Conservation (phyloP, 108 stramenopile species). For the Skeletonema menzelii region DNA sequence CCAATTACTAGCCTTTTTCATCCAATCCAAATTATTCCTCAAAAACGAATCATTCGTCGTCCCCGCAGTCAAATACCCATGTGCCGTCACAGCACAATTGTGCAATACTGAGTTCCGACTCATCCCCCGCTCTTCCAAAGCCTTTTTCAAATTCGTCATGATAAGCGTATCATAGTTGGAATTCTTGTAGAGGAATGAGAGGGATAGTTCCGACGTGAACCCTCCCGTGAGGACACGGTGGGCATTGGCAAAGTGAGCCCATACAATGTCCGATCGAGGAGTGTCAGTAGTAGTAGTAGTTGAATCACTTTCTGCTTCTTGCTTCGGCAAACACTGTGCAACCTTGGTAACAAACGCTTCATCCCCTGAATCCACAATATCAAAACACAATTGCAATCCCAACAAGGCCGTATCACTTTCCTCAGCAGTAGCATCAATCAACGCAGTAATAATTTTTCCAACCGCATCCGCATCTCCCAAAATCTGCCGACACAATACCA, state of each 20-base stretch:
- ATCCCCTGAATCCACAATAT: constrained; percentile 92
- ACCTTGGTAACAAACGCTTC: constrained; percentile 88
- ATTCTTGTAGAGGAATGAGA: constrained; percentile 90
- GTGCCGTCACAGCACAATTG: constrained; percentile 92
- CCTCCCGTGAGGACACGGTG: constrained; percentile 75
- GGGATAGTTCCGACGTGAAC: constrained; percentile 82
- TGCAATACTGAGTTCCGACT: constrained; percentile 90
- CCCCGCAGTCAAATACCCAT: constrained; percentile 93
- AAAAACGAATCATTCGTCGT: constrained; percentile 97
- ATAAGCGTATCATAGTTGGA: constrained; percentile 80
- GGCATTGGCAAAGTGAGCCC: constrained; percentile 39
- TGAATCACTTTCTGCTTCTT: neutral
- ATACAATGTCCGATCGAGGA: neutral
- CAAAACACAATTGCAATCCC: constrained; percentile 96
- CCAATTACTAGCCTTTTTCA: constrained; percentile 99
- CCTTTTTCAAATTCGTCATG: constrained; percentile 89
- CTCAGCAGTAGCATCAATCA: constrained; percentile 51
- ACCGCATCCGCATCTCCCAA: constrained; percentile 67
- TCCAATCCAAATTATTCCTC: constrained; percentile 98
- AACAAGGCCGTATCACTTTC: constrained; percentile 73
- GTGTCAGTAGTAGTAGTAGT: constrained; percentile 28
- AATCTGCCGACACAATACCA: constrained; percentile 78
- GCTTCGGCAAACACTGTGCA: constrained; percentile 43
- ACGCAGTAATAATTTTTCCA: constrained; percentile 62
- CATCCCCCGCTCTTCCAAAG: constrained; percentile 80